phyloP scores from a whole-genome alignment of 179 eudicot genomes.

The Gypsophila paniculata region DNA sequence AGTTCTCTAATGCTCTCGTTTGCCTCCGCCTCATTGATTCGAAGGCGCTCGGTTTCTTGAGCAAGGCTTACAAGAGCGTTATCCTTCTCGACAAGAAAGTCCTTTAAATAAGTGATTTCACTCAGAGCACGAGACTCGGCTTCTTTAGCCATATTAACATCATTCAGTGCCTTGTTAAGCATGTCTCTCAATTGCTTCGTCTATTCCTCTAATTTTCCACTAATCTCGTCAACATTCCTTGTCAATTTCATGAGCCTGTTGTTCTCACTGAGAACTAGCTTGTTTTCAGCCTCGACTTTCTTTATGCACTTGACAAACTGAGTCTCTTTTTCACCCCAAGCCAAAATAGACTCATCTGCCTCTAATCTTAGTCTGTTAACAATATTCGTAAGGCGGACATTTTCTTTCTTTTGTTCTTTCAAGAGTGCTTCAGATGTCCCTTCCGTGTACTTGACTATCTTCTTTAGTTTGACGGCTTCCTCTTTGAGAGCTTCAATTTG shows the following conservation, averaged over 20 bases:
- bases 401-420: slow-evolving; percentile 44
- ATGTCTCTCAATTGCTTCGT: slow-evolving; percentile 63
- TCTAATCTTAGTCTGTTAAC: slow-evolving; percentile 54
- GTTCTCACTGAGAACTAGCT: slow-evolving; percentile 39
- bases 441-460: slow-evolving; percentile 35
- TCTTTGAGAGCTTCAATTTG: slow-evolving; percentile 43
- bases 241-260: slow-evolving; percentile 31
- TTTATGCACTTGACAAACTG: slow-evolving; percentile 70
- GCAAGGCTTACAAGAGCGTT: slow-evolving; percentile 46
- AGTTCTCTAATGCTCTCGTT: slow-evolving; percentile 54
- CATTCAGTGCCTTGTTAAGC: slow-evolving; percentile 75
- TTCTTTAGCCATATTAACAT: slow-evolving; percentile 73
- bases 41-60: slow-evolving; percentile 62
- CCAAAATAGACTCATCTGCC: slow-evolving; percentile 66
- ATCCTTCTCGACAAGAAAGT: slow-evolving; percentile 52
- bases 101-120: slow-evolving; percentile 63
- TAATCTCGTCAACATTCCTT: slow-evolving; percentile 33
- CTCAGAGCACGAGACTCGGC: slow-evolving; percentile 61
- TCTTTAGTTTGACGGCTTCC: slow-evolving; percentile 45
- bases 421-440: slow-evolving; percentile 38
- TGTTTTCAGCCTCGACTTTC: slow-evolving; percentile 57
- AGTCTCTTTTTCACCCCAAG: slow-evolving; percentile 73
- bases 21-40: slow-evolving; percentile 52
- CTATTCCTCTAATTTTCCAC: slow-evolving; percentile 56
- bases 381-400: slow-evolving; percentile 45